These are phyloP conservation scores for Penicillium sclerotiorum DNA, from an alignment of 2,329 filamentous ascomycete genomes.

Conservation along the genomic window DNA sequence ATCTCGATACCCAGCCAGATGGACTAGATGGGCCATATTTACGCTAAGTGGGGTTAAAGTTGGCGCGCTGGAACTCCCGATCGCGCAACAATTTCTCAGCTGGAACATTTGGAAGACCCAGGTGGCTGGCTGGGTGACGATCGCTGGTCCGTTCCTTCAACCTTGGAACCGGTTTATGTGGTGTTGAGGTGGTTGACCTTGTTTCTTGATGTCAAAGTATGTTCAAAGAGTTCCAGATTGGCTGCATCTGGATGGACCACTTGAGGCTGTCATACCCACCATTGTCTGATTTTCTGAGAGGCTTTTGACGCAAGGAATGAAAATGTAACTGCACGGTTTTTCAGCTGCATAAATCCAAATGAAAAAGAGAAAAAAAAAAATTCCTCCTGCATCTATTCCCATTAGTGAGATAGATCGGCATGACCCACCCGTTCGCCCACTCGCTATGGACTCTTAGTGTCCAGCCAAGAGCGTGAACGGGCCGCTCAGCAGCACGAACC, in stretches of 20 bases:
- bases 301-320: conserved; percentile 8
- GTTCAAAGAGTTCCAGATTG: too few species aligned
- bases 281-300: background rate
- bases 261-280: conserved; percentile 1
- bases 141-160: conserved; percentile 4
- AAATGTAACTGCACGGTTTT: background rate
- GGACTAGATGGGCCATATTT: background rate
- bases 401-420: conserved; percentile 16
- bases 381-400: background rate
- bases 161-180: conserved; percentile 6
- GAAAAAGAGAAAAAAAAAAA: background rate
- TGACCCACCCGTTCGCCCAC: conserved; percentile 28
- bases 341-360: background rate
- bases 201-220: background rate
- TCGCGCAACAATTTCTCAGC: background rate
- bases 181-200: background rate
- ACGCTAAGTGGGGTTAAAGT: conserved; percentile 11
- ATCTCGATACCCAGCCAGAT: conserved; percentile 21
- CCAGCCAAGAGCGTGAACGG: conserved; percentile 16
- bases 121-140: conserved; percentile 19
- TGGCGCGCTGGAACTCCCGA: conserved; percentile 5
- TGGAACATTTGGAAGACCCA: background rate
- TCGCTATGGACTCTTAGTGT: conserved; percentile 16
- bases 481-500: conserved; percentile 17
- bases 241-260: too few species aligned